A percentile compares a stretch with the other conserved stretches of the same genome.
These are phyloP conservation scores for Diatrype stigma DNA, from an alignment of 2,329 filamentous ascomycete species.

Conservation along the genomic window DNA sequence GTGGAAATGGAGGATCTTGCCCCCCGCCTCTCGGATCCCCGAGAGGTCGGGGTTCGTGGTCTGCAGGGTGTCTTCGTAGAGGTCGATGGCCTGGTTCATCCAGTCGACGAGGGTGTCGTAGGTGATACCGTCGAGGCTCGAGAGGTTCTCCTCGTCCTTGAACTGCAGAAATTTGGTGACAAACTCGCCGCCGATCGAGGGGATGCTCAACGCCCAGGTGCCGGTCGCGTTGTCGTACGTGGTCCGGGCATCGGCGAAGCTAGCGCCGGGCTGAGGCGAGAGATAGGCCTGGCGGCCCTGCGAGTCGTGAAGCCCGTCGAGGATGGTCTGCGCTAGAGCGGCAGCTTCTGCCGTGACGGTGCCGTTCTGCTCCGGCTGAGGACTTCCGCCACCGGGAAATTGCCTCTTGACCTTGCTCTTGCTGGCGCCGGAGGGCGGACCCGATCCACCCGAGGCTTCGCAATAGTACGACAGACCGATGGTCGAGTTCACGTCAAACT, in stretches of 20 bases:
- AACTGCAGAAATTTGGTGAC: constrained; percentile 40
- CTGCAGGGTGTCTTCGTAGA: constrained; percentile 45
- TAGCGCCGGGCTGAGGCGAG: constrained; percentile 30
- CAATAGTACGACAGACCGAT: constrained; percentile 32
- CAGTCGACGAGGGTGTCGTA: constrained; percentile 54
- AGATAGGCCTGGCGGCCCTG: constrained; percentile 31
- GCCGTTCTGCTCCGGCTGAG: constrained; percentile 29
- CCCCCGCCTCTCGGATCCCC: constrained; percentile 24
- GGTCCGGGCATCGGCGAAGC: constrained; percentile 27
- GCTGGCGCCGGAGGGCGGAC: background rate
- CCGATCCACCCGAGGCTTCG: constrained; percentile 16
- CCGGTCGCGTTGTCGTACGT: constrained; percentile 29
- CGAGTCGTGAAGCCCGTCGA: constrained; percentile 30
- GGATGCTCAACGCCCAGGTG: constrained; percentile 29
- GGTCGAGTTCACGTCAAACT: constrained; percentile 28
- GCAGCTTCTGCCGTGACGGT: constrained; percentile 30
- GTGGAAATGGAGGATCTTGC: constrained; percentile 35
- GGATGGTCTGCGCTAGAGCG: constrained; percentile 29
- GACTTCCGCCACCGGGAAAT: constrained; percentile 2
- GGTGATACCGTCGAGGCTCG: constrained; percentile 41
- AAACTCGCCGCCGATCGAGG: constrained; percentile 30
- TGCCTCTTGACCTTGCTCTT: background rate
- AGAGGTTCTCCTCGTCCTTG: constrained; percentile 35
- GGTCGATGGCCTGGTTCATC: constrained; percentile 45
- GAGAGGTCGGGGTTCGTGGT: constrained; percentile 40